These are phyloP conservation scores for Gentiana macrophylla DNA, from an alignment of 257 asterid species.

Conservation along the genomic window DNA sequence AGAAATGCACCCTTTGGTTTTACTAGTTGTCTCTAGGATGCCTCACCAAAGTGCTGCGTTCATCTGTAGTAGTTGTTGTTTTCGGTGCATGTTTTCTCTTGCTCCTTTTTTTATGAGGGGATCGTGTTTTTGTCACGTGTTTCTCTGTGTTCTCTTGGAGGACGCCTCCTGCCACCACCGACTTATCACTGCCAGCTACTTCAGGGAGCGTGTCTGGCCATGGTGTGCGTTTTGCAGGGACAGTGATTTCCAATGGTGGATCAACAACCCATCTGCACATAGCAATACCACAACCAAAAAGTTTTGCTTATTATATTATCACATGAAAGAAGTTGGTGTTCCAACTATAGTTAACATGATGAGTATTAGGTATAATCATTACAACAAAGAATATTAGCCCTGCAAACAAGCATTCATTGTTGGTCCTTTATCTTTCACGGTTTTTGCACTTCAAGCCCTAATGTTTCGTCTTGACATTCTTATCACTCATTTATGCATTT, in stretches of 20 bases:
- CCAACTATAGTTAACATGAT: no score
- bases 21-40: conserved; percentile 34
- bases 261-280: conserved; percentile 76
- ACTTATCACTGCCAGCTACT: conserved; percentile 47
- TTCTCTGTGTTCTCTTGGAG: conserved; percentile 42
- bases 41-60: conserved; percentile 28
- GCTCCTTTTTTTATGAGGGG: conserved; percentile 55
- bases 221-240: conserved; percentile 88
- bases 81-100: conserved; percentile 55
- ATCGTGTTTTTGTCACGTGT: conserved; percentile 39
- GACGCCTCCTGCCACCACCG: background rate
- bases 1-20: background rate
- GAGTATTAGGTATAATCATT: no score
- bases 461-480: no score
- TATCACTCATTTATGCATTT: no score
- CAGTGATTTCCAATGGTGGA: conserved; percentile 76
- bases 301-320: background rate
- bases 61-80: conserved; percentile 21
- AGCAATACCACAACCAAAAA: background rate
- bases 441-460: no score
- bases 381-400: no score
- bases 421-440: no score
- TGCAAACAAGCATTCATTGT: no score
- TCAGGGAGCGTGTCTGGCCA: conserved; percentile 99
- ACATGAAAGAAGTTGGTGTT: background rate